phyloP scores from a whole-genome alignment of 2,329 filamentous ascomycete genomes.

The Massarina eburnea region DNA sequence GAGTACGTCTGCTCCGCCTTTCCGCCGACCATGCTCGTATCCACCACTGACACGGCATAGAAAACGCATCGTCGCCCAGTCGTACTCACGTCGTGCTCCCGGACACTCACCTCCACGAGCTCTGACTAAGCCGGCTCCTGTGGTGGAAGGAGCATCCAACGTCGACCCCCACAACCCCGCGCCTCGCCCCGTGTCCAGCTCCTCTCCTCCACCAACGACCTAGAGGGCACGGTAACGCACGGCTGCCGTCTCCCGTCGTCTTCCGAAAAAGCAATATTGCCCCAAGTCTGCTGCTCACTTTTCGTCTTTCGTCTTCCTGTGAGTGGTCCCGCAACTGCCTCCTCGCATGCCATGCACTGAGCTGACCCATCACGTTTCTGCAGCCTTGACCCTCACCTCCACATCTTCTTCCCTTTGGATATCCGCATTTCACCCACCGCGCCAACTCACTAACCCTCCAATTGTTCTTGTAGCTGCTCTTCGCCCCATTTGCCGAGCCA shows the following conservation, averaged over 20 bases:
- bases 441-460: background rate
- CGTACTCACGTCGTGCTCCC: background rate
- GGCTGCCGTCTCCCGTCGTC: conserved; percentile 3
- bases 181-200: conserved; percentile 2
- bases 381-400: background rate
- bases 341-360: background rate
- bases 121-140: conserved; percentile 7
- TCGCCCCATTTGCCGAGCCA: background rate
- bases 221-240: conserved; percentile 4
- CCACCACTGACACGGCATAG: background rate
- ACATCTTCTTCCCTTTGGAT: background rate
- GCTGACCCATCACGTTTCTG: background rate
- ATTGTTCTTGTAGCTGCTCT: conserved; percentile 5
- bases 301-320: background rate
- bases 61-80: background rate
- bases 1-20: background rate
- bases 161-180: conserved; percentile 12
- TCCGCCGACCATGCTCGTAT: background rate
- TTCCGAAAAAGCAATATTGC: conserved; percentile 7
- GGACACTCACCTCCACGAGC: conserved; percentile 1
- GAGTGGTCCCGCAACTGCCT: background rate
- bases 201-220: conserved; percentile 3
- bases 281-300: conserved; percentile 1
- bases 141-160: conserved; percentile 4
- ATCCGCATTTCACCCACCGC: background rate